Evolutionary conservation across 257 asterid species (phyloP).

Genomic region (Verbascum thapsus): DNA sequence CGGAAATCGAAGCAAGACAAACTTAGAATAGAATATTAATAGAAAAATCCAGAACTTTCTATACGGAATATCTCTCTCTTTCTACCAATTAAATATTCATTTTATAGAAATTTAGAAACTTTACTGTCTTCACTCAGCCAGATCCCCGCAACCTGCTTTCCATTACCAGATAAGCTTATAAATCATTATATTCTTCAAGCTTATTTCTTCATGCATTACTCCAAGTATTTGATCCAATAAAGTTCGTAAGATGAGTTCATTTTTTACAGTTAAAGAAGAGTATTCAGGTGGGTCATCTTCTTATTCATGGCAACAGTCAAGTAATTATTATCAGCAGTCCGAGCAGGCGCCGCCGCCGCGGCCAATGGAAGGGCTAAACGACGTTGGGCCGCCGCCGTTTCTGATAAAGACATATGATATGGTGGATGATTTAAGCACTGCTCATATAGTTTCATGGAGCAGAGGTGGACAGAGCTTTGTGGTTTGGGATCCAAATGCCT

Average conservation of each 20-base stretch:
- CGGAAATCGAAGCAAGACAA: too few relatives aligned
- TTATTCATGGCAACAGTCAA: neutral
- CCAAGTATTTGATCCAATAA: neutral
- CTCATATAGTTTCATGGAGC: conserved; percentile 71
- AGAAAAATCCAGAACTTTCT: too few relatives aligned
- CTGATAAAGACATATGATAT: conserved; percentile 78
- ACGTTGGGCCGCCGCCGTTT: conserved; percentile 84
- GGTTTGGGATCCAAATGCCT: conserved; percentile 84
- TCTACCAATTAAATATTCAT: too few relatives aligned
- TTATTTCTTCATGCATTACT: too few relatives aligned
- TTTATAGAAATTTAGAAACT: too few relatives aligned
- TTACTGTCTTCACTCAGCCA: too few relatives aligned
- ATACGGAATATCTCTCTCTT: too few relatives aligned
- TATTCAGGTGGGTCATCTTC: conserved; percentile 28
- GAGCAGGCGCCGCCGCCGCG: conserved; percentile 39
- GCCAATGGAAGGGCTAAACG: conserved; percentile 85
- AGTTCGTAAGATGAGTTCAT: conserved; percentile 36
- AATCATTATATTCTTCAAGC: too few relatives aligned
- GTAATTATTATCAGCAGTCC: neutral
- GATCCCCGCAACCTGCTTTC: too few relatives aligned
- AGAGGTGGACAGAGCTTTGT: conserved; percentile 75
- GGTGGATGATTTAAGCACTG: conserved; percentile 66
- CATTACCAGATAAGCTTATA: too few relatives aligned
- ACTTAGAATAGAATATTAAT: too few relatives aligned
- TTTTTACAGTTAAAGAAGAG: conserved; percentile 43